Evolutionary conservation across 306 rosid species (phyloP), one percentile per base, ranked within the genome.

Genomic region (Dryas alaskensis): DNA sequence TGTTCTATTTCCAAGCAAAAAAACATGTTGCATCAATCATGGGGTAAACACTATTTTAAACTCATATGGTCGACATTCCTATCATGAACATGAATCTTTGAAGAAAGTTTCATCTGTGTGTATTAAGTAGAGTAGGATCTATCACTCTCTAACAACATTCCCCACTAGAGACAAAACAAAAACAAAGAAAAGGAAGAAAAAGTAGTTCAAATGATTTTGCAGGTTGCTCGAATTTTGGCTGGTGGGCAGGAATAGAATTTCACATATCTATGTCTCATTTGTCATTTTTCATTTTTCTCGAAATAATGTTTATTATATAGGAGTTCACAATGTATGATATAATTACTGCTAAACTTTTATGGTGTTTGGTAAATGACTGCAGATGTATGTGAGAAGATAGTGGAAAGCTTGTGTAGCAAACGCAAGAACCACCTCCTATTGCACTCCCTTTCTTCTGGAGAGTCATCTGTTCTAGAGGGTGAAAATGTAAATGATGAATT

Each of bases 321-420:
- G 6, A 48, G 62, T 48, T 11, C 37, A 31, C 37, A 31, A 31
- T 31, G 37, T 31, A 51, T 11, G 68, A 51, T 3, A 70, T 65
- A 53, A 73, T 31, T 39, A 46, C 52, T 60, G 31, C 53, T 59
- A 22, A 63, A 50, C 48, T 77, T 75, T 65, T 47, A 63, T 79
- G 61, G 67, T 84, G 65, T 51, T 77, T 65, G 67, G 19, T 70
- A 65, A 69, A 25, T 73, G 76, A 67, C 31, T 87, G 89, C 92
- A 94, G 99, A 92, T 55, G 49, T 86, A 70, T 92, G 99, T 70
- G 96, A 94, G 79, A 94, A 88, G 87, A 84, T 94, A 79, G 97
- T 92, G 78, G 95, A 90, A 72, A 87, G 79, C 85, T 88, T 94
- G 86, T 92, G 89, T 77, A 87, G 89, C 89, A 94, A 86, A 81